phyloP scores from a whole-genome alignment of 1,139 yeast genomes.

The Hyphopichia burtonii region DNA sequence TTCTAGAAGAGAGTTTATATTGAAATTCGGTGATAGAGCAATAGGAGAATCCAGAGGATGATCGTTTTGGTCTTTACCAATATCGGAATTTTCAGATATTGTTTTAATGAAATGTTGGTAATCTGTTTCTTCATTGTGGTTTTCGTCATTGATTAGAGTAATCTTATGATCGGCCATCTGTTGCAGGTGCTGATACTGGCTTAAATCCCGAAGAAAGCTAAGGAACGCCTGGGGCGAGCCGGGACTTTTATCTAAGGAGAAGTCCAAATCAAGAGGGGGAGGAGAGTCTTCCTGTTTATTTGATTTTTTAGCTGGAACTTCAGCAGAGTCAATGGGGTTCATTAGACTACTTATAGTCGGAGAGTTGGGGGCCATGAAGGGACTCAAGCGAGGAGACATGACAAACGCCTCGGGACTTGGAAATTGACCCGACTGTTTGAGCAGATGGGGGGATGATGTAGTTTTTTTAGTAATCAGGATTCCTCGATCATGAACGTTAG shows the following conservation, averaged over 20 bases:
- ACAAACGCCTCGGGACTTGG: neutral
- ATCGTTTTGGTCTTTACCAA: neutral
- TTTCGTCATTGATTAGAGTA: neutral
- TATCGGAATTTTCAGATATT: neutral
- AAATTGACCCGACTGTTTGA: conserved; percentile 6
- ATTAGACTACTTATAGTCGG: conserved; percentile 12
- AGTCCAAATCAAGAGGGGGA: conserved; percentile 11
- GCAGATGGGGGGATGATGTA: neutral
- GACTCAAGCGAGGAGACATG: neutral
- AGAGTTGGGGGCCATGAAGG: conserved; percentile 8
- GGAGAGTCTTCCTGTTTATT: no score
- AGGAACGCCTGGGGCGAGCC: conserved; percentile 19
- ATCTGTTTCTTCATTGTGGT: neutral
- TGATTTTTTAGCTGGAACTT: no score
- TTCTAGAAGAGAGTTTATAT: neutral
- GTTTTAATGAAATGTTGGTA: neutral
- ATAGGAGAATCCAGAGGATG: neutral
- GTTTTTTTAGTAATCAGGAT: conserved; percentile 4
- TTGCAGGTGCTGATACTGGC: conserved; percentile 8
- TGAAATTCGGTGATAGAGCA: conserved; percentile 1
- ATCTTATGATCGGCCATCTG: neutral
- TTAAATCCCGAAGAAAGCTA: conserved; percentile 20
- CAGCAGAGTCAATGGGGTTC: conserved; percentile 4
- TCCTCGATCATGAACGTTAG: conserved; percentile 4
- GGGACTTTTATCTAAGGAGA: conserved; percentile 4